These are phyloP conservation scores for Neospora caninum DNA, from an alignment of 169 alveolate genomes.

Conservation along the genomic window DNA sequence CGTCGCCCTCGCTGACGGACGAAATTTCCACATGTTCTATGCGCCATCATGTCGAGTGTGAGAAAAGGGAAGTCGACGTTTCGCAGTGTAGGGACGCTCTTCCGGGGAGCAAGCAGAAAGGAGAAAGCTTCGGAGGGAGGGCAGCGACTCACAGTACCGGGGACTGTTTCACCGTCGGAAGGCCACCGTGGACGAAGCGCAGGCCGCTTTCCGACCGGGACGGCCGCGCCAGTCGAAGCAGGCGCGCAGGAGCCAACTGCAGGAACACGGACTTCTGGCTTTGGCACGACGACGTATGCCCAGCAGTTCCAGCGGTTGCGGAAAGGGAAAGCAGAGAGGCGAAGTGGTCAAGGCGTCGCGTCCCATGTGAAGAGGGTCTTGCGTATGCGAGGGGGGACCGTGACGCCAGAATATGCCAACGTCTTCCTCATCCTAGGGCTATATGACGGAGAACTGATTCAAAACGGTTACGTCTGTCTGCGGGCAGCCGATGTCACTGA, in stretches of 20 bases:
- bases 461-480: conserved; percentile 27
- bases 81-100: background rate
- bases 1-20: no score
- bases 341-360: background rate
- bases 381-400: background rate
- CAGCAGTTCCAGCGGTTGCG: background rate
- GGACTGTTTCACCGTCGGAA: background rate
- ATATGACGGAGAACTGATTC: background rate
- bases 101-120: background rate
- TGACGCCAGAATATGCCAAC: conserved; percentile 6
- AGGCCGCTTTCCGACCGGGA: background rate
- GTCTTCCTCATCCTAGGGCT: conserved; percentile 21
- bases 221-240: background rate
- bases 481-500: conserved; percentile 22
- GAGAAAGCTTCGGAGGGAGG: background rate
- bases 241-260: background rate
- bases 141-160: background rate
- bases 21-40: no score
- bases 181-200: background rate
- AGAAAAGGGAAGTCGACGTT: background rate
- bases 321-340: background rate
- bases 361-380: background rate
- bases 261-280: background rate
- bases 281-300: background rate
- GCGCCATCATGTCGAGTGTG: background rate